Evolutionary conservation across 306 rosid species (phyloP), one percentile per base, ranked within the genome.

Genomic region (Lablab purpureus): DNA sequence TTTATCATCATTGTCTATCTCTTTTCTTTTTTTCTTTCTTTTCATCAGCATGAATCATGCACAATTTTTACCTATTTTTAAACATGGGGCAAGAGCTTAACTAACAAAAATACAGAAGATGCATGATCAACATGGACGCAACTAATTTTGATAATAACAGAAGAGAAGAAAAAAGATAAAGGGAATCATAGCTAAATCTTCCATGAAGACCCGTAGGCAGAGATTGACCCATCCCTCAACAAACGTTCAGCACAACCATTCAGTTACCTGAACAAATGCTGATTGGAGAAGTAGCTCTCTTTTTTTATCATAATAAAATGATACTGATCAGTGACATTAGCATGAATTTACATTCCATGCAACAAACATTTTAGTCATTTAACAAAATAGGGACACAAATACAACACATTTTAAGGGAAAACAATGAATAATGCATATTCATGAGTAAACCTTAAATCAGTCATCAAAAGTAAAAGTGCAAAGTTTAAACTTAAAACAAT

Each of bases 231-330:
- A 34, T 64, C 28, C 41, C 12, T 62, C 43, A 65, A 19, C 71
- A 37, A 65, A 65, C 71, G 10, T 65, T 65, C 71, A 65, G 30
- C 30, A 65, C 71, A 65, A 65, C 71, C 71, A 65, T 65, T 65
- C 71, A 8, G 0, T n/a, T 32, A 43, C 19, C 25, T 15, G 4
- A 14, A 28, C 67, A 6, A 28, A 28, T 6, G 6, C n/a, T 9
- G 10, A 10, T 55, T 62, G 23, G 7, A 30, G n/a, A 21, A 25
- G 65, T 13, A 56, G n/a, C 4, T 58, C 25, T 27, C 5, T 25
- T 25, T 12, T 11, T 56, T 12, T 23, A 9, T 55, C 27, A 52
- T 22, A 55, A 54, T 12, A 56, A 3, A 58, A 27, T 58, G 36
- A 13, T 25, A 25, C 36, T 58, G 65, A 58, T 25, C 13, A 13